Evolutionary conservation across 208 protist species (phyloP), one percentile per base, ranked within the genome.

Genomic region (Trypanosoma mega): DNA sequence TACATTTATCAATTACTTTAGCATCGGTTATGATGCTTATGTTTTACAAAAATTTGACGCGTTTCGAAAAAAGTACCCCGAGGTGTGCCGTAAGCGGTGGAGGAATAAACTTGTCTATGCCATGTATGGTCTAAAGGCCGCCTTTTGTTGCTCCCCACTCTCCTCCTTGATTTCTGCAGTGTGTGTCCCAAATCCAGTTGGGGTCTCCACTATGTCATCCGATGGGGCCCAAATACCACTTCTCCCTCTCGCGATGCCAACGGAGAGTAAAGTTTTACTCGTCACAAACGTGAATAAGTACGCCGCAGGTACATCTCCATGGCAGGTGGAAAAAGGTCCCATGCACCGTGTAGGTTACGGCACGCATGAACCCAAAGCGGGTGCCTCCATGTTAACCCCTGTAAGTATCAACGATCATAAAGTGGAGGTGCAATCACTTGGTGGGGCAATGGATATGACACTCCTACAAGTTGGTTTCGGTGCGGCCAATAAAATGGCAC

Each of bases 211-310:
- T n/a, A n/a, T n/a, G n/a, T n/a, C n/a, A n/a, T n/a, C n/a, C n/a
- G n/a, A n/a, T n/a, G n/a, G n/a, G n/a, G n/a, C n/a, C 20, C 29
- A 59, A 12, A 50, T 36, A 23, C 18, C 6, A 48, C 41, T 16
- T 29, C 6, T 50, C 23, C 68, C 67, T 5, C 64, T 90, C 37
- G 56, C 62, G 61, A 66, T 94, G 20, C 87, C 87, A 8, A 57
- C 44, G 3, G 63, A 49, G 23, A 72, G 64, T 63, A 87, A 89
- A 65, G 76, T 78, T 23, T 60, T 94, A n/a, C 66, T 92, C 26
- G 46, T 91, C 24, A 80, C 80, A 37, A 94, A 94, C 66, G 80
- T 94, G 37, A 79, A 73, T 67, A 79, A 72, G 30, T 94, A 94
- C 78, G 72, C 73, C 14, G 78, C 80, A 29, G 87, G 87, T 12